Evolutionary conservation across 1,139 yeast species (phyloP).

Genomic region (Candida sanyaensis): DNA sequence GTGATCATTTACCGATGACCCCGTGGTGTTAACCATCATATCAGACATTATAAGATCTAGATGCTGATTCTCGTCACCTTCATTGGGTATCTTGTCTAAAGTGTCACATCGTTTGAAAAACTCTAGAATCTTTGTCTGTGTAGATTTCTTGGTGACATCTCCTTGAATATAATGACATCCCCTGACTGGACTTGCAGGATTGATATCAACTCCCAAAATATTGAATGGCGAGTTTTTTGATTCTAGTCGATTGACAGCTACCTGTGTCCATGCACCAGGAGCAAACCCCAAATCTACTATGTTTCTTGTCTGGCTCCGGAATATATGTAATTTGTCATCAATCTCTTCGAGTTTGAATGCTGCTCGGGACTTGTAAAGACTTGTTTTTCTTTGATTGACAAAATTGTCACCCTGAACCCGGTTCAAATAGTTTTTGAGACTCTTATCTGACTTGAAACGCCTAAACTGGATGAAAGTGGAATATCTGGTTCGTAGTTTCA

Average conservation of each 20-base stretch:
- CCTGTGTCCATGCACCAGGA: conserved; percentile 55
- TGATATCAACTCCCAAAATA: conserved; percentile 45
- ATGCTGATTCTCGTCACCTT: conserved; percentile 5
- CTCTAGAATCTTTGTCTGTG: conserved; percentile 32
- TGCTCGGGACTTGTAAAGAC: conserved; percentile 77
- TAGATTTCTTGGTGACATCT: conserved; percentile 35
- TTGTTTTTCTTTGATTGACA: conserved; percentile 52
- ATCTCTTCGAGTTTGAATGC: conserved; percentile 82
- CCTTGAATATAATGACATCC: conserved; percentile 46
- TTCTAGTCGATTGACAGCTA: conserved; percentile 31
- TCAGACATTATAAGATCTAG: conserved; percentile 44
- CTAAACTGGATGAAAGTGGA: background rate
- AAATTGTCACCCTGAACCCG: conserved; percentile 62
- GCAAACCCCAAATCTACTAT: conserved; percentile 73
- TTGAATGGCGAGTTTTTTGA: conserved; percentile 15
- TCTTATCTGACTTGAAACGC: conserved; percentile 29
- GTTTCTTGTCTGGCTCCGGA: conserved; percentile 49
- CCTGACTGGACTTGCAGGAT: conserved; percentile 38
- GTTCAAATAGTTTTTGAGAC: conserved; percentile 78
- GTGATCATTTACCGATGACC: conserved; percentile 45
- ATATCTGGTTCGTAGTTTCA: background rate
- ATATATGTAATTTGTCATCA: conserved; percentile 61
- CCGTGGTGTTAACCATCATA: conserved; percentile 52
- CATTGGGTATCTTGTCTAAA: conserved; percentile 1
- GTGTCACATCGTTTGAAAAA: conserved; percentile 15